Conservation (phyloP, 768 basidiomycete genomes). For the Zangia roseola region DNA sequence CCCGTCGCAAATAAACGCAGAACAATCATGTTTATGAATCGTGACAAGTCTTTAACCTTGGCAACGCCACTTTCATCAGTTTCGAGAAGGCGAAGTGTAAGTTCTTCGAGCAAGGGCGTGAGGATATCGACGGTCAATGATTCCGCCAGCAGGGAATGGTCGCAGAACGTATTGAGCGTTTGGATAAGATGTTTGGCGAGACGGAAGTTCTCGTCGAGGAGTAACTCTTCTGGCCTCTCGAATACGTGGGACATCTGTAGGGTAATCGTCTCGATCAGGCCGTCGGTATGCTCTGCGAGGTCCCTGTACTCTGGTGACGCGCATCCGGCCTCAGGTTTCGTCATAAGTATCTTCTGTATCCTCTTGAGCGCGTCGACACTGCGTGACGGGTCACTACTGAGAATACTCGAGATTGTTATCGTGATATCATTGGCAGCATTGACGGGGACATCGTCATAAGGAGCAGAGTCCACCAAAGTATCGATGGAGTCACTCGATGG, state of each 20-base stretch:
- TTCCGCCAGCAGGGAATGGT: slow-evolving; percentile 84
- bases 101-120: slow-evolving; percentile 84
- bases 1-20: slow-evolving; percentile 90
- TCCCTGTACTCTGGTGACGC: slow-evolving; percentile 72
- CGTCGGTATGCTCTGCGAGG: slow-evolving; percentile 75
- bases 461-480: slow-evolving; percentile 32
- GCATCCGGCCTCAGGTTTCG: slow-evolving; percentile 71
- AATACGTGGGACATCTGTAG: slow-evolving; percentile 92
- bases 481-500: slow-evolving; percentile 31
- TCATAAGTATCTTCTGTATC: slow-evolving; percentile 81
- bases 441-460: slow-evolving; percentile 18
- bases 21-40: slow-evolving; percentile 99
- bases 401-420: slow-evolving; percentile 82
- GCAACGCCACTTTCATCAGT: slow-evolving; percentile 85
- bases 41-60: slow-evolving; percentile 89
- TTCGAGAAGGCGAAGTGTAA: slow-evolving; percentile 87
- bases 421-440: slow-evolving; percentile 58
- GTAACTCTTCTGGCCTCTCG: slow-evolving; percentile 72
- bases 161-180: slow-evolving; percentile 92
- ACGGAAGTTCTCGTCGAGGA: slow-evolving; percentile 80
- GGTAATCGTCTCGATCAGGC: slow-evolving; percentile 86
- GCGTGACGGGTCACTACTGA: slow-evolving; percentile 79
- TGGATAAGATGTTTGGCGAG: slow-evolving; percentile 97
- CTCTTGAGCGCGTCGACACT: slow-evolving; percentile 94
- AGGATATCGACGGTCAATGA: slow-evolving; percentile 83